Base-by-base conservation (phyloP, 345 rosid genomes). In the Sonneratia alba region DNA sequence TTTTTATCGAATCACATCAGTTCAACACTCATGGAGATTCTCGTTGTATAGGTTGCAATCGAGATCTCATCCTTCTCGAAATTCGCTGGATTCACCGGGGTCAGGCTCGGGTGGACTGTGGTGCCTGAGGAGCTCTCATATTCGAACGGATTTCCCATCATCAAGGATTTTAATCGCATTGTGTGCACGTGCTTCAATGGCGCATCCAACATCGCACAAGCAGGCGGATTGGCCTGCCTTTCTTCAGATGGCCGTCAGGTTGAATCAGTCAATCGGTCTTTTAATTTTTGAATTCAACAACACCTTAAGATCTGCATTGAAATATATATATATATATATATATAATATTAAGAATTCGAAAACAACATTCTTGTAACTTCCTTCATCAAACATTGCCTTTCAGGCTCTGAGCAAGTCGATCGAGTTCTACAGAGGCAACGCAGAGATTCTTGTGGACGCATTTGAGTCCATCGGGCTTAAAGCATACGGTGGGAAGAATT, bases 11-110 rank as follows among this genome's bases (percentile, higher is more conserved):
- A 24, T n/a, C 36, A 24, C 12, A 9, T 62, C 10, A n/a, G 59
- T 53, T 3, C 64, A 24, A 22, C 7, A 24, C 12, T 59, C 32
- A 59, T 9, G 22, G 59, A 19, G 22, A 8, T 32, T 62, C 12
- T 34, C 16, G n/a, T 9, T 10, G 11, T 66, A 1, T 76, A 92
- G 97, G 96, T 92, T 16, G 97, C 98, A 0, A 85, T 93, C 70
- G 98, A 93, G 78, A 61, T 90, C 51, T 90, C 95, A 22, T 93
- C 98, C 13, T 90, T 90, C 78, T 90, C 97, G 63, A 93, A 93
- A 73, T 86, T 89, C 75, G 93, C 93, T 38, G 98, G 97, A 16
- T 93, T 93, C 83, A 90, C 97, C 0, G 98, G 98, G 0, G 92
- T 90, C 56, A 87, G 98, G 14, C 95, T 90, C 37, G 98, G 98